phyloP scores from a whole-genome alignment of 176 grass and related monocot genomes.

The Dendrocalamus sinicus region DNA sequence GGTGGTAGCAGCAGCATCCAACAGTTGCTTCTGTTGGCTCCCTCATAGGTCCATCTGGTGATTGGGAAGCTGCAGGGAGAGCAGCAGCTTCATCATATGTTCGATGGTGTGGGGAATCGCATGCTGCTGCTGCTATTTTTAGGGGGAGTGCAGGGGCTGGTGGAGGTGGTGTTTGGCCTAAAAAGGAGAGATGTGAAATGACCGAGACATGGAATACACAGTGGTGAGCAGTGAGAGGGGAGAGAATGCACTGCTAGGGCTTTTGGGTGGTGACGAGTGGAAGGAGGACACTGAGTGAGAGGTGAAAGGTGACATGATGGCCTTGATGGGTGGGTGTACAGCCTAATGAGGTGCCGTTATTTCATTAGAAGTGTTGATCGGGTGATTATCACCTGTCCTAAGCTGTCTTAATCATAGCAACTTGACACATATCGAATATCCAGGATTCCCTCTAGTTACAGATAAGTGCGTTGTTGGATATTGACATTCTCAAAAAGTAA shows the following conservation, averaged over 20 bases:
- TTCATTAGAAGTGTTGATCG: neutral
- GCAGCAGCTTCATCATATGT: conserved; percentile 46
- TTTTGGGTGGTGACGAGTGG: conserved; percentile 53
- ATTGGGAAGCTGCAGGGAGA: conserved; percentile 37
- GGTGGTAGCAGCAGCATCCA: neutral
- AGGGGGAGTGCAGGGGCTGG: conserved; percentile 37
- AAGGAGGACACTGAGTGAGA: conserved; percentile 46
- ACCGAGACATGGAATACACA: conserved; percentile 52
- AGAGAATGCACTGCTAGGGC: conserved; percentile 51
- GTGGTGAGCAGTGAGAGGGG: neutral
- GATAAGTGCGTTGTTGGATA: neutral
- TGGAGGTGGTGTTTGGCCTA: conserved; percentile 74
- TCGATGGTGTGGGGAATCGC: conserved; percentile 38
- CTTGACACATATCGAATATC: neutral
- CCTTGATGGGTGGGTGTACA: conserved; percentile 24
- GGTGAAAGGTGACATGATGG: conserved; percentile 60
- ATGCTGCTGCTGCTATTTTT: conserved; percentile 66
- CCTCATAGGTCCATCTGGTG: conserved; percentile 51
- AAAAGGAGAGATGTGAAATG: conserved; percentile 79
- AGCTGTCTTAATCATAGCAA: conserved; percentile 2
- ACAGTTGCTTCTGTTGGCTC: conserved; percentile 29
- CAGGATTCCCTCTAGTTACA: neutral
- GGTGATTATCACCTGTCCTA: conserved; percentile 26
- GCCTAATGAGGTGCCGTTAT: neutral
- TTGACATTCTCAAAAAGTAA: neutral